Evolutionary conservation across 1,139 yeast genomes (phyloP), one percentile per base, ranked within the genome.

Genomic region (Scheffersomyces insectosa): DNA sequence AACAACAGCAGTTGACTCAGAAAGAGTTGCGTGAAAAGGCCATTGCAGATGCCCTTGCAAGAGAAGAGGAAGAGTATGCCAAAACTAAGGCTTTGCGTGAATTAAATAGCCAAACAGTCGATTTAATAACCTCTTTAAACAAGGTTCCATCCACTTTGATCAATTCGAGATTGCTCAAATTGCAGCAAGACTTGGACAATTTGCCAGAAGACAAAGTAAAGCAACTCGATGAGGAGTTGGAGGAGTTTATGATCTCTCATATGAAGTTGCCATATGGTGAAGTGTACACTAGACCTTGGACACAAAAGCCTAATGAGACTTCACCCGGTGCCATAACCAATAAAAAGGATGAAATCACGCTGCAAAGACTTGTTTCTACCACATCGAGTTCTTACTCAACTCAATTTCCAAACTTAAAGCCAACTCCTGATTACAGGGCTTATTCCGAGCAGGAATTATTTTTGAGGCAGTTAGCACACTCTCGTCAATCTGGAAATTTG

Each of bases 401-500:
- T 36, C 57, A 68, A 40, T 72, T 57, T 45, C 78, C 79, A 31
- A 63, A 68, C 46, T 66, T 74, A 48, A 68, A 62, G 43, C 75
- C 76, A 30, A 68, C 77, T 3, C 70, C 77, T 1, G 78, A 73
- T 43, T 69, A 72, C 52, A 70, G 65, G 54, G 62, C 67, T 29
- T 90, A 88, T 63, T 77, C 95, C 0, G 66, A 72, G 29, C 91
- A 88, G 56, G 97, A 90, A 61, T 74, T 90, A 42, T 85, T 77
- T 50, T 70, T 88, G 49, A 82, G 97, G 59, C 86, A 85, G 54
- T 70, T 80, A 53, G 77, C 83, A 36, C 74, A 74, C 43, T 66
- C 75, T 29, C 68, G 75, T 49, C 73, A 70, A 12, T 62, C 72
- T 14, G 79, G 78, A 14, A 67, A 65, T 37, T 66, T 86, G 37